Evolutionary conservation across 148 eudicot genomes (phyloP), one percentile per base, ranked within the genome.

Genomic region (Amaranthus palmeri): DNA sequence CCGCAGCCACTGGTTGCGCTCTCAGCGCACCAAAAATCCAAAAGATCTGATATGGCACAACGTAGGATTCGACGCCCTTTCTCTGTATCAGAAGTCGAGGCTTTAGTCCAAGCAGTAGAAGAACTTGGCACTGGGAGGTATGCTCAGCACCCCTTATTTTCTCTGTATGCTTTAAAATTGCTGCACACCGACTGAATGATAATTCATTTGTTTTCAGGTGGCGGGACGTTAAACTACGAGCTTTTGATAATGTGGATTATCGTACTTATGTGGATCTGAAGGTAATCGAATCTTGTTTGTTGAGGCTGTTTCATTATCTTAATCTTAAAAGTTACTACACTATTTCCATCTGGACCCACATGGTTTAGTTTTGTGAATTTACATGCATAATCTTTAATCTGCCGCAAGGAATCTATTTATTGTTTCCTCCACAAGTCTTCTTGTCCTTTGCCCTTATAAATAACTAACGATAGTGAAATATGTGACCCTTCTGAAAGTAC

Each of bases 81-180:
- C 81, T 86, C 99, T 80, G 97, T 95, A 59, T 67, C 84, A 54
- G 97, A 95, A 83, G 99, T 95, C 70, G 99, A 95, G 83, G 93
- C 97, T 46, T 81, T 95, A 47, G 97, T 95, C 67, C 90, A 91
- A 72, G 99, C 96, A 46, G 99, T 95, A 74, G 99, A 92, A 87
- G 86, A 95, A 85, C 88, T 95, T 36, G 99, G 99, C 73, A 95
- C 99, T 54, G 99, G 99, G 83, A 95, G 99, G 99, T 95, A 62
- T 60, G 71, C 7, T 10, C 11, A 15, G 4, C 53, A 47, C 13
- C 48, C 15, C 42, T 36, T 56, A 15, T 56, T n/a, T 7, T 25
- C 45, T 54, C 5, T 25, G 36, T 25, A 25, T 25, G 36, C 36
- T 25, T 25, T 25, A 25, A 25, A 25, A 25, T 25, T 25, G 36